phyloP scores from a whole-genome alignment of 139 green algal genomes.

The Gonium pectorale region DNA sequence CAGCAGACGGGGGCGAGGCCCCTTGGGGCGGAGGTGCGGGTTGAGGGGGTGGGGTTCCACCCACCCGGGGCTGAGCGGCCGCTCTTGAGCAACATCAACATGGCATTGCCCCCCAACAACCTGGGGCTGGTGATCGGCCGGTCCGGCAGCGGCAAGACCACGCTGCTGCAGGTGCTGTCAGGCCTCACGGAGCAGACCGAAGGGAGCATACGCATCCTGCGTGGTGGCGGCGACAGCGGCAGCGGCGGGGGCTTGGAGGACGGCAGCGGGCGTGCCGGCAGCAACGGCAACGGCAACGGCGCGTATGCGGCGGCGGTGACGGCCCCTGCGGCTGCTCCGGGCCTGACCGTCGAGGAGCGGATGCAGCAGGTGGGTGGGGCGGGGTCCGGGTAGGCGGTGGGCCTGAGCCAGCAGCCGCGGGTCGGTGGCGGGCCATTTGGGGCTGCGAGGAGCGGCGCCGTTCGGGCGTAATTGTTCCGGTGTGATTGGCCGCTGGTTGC shows the following conservation, averaged over 20 bases:
- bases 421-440: no score
- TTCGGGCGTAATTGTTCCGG: no score
- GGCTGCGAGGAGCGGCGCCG: no score
- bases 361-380: constrained; percentile 55
- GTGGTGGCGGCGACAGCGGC: not conserved
- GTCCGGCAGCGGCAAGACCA: constrained; percentile 91
- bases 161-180: constrained; percentile 86
- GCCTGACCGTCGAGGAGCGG: constrained; percentile 54
- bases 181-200: constrained; percentile 72
- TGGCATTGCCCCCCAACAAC: constrained; percentile 76
- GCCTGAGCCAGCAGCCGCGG: no score
- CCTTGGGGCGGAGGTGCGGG: constrained; percentile 24
- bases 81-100: constrained; percentile 74
- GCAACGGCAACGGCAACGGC: not conserved
- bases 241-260: not conserved
- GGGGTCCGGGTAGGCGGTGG: not conserved
- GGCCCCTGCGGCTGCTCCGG: not conserved
- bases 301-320: not conserved
- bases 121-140: constrained; percentile 88
- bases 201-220: constrained; percentile 60
- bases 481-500: no score
- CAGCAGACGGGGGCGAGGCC: not conserved
- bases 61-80: constrained; percentile 70
- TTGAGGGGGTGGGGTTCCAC: constrained; percentile 60
- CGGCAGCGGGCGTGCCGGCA: not conserved